Conservation (phyloP, 805 yeast genomes). For the Pichia manshurica region DNA sequence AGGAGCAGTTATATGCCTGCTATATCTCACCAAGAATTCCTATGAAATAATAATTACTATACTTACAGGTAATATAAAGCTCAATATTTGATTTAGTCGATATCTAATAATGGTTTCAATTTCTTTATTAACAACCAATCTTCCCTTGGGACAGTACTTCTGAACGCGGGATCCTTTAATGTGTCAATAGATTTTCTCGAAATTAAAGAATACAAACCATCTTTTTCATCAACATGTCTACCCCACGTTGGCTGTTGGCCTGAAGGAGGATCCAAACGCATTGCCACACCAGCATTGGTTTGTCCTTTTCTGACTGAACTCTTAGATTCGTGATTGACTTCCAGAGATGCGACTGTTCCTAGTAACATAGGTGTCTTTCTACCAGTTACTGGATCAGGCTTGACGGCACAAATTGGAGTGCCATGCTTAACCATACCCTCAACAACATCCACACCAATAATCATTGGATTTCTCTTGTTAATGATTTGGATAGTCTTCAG, state of each 20-base stretch:
- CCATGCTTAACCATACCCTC: slow-evolving; percentile 90
- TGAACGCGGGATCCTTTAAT: slow-evolving; percentile 96
- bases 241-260: slow-evolving; percentile 97
- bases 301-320: slow-evolving; percentile 86
- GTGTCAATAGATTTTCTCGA: slow-evolving; percentile 89
- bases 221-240: slow-evolving; percentile 94
- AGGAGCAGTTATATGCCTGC: background rate
- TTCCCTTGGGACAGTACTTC: slow-evolving; percentile 88
- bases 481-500: slow-evolving; percentile 91
- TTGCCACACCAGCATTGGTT: slow-evolving; percentile 97
- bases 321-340: slow-evolving; percentile 86
- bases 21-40: background rate
- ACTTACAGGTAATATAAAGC: background rate
- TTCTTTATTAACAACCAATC: slow-evolving; percentile 93
- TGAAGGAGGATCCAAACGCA: slow-evolving; percentile 91
- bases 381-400: slow-evolving; percentile 79
- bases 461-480: slow-evolving; percentile 98
- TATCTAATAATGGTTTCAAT: slow-evolving; percentile 83
- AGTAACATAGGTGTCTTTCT: slow-evolving; percentile 63
- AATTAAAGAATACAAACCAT: slow-evolving; percentile 82
- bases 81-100: slow-evolving; percentile 27
- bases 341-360: slow-evolving; percentile 89
- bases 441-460: slow-evolving; percentile 94
- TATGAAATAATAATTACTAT: background rate
- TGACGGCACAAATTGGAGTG: slow-evolving; percentile 93